These are phyloP conservation scores for Ceratonia siliqua DNA, from an alignment of 306 rosid species.

Conservation along the genomic window DNA sequence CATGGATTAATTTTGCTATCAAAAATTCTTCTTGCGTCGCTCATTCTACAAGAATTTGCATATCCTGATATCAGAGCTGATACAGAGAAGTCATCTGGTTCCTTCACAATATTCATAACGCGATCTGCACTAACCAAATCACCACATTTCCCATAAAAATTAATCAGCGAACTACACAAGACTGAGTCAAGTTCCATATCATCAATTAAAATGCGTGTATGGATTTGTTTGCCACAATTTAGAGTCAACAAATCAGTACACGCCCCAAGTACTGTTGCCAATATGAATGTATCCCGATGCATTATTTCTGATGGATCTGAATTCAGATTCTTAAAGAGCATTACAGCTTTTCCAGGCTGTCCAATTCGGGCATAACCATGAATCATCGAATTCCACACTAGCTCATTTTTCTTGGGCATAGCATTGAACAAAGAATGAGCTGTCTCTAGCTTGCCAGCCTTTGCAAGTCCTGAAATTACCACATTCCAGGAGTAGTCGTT, in stretches of 20 bases:
- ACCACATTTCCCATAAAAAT: slow-evolving; percentile 73
- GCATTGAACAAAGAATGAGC: slow-evolving; percentile 56
- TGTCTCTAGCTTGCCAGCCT: slow-evolving; percentile 48
- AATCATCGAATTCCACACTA: slow-evolving; percentile 73
- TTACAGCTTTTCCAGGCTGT: slow-evolving; percentile 48
- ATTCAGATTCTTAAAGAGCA: slow-evolving; percentile 61
- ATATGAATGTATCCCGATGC: slow-evolving; percentile 44
- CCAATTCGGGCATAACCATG: slow-evolving; percentile 64
- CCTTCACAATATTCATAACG: slow-evolving; percentile 48
- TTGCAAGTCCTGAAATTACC: slow-evolving; percentile 58
- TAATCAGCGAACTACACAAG: slow-evolving; percentile 61
- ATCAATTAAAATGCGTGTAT: slow-evolving; percentile 62
- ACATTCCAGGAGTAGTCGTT: slow-evolving; percentile 62
- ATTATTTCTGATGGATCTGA: slow-evolving; percentile 41
- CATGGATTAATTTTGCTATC: slow-evolving; percentile 46
- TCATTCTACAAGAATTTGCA: slow-evolving; percentile 65
- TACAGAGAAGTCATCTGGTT: slow-evolving; percentile 73
- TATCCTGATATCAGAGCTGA: slow-evolving; percentile 73
- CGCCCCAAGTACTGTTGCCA: slow-evolving; percentile 62
- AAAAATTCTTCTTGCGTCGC: slow-evolving; percentile 70
- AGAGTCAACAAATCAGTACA: slow-evolving; percentile 64
- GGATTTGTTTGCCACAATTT: slow-evolving; percentile 76
- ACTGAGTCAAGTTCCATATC: slow-evolving; percentile 57
- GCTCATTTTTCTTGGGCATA: slow-evolving; percentile 60
- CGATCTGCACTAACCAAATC: slow-evolving; percentile 64